These are phyloP conservation scores for Tolypocladium nubicola DNA, from an alignment of 2,329 filamentous ascomycete species.

Conservation along the genomic window DNA sequence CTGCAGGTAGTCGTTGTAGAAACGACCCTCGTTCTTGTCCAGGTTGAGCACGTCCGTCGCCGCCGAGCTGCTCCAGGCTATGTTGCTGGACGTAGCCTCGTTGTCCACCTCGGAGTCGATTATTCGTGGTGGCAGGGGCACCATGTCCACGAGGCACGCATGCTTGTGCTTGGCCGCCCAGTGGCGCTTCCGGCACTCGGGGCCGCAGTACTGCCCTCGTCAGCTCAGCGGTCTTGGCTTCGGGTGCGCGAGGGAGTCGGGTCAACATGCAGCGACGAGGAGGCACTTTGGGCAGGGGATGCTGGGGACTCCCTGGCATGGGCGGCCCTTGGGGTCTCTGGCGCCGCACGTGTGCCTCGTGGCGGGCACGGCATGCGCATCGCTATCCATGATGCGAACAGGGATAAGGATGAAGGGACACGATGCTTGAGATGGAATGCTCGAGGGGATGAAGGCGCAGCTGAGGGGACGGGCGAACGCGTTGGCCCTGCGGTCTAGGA, in stretches of 20 bases:
- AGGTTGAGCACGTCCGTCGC: slow-evolving; percentile 16
- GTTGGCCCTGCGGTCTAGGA: not conserved
- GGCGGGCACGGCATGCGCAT: not conserved
- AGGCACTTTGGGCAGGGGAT: slow-evolving; percentile 10
- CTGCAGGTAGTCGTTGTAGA: slow-evolving; percentile 9
- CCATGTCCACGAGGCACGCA: not conserved
- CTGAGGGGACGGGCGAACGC: no score
- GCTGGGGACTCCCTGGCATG: slow-evolving; percentile 2
- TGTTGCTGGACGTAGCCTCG: not conserved
- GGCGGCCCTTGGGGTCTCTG: not conserved
- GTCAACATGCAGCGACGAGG: slow-evolving; percentile 9
- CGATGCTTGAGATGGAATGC: not conserved
- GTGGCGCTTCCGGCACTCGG: slow-evolving; percentile 7
- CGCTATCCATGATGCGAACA: not conserved
- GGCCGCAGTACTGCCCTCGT: slow-evolving; percentile 11
- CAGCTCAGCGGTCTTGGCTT: not conserved
- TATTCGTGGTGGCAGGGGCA: no score
- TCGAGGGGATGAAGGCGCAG: not conserved
- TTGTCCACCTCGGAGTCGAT: not conserved
- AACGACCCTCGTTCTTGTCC: slow-evolving; percentile 13
- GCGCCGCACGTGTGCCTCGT: slow-evolving; percentile 6
- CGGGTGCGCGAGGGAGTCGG: not conserved
- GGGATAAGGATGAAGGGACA: not conserved
- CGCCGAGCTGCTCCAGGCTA: slow-evolving; percentile 9
- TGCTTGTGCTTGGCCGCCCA: slow-evolving; percentile 3